Evolutionary conservation across 2,329 filamentous ascomycete species (phyloP).

Genomic region (Nemania bipapillata): DNA sequence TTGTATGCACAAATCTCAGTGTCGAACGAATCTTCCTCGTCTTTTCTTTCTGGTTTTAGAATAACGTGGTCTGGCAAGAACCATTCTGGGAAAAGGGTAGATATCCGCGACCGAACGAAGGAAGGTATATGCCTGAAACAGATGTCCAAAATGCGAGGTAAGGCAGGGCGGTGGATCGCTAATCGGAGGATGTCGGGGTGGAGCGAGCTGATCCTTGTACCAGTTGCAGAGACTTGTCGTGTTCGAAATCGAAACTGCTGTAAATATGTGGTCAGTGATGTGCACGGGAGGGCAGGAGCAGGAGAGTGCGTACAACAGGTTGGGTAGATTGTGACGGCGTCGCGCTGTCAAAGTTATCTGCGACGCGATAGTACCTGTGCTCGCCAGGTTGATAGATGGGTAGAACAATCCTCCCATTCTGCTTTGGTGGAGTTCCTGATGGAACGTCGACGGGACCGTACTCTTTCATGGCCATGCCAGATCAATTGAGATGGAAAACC

Average conservation of each 20-base stretch:
- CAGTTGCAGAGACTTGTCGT: neutral
- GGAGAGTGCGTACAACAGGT: neutral
- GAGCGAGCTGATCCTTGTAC: neutral
- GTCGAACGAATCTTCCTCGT: neutral
- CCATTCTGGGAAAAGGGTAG: neutral
- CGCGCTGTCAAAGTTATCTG: neutral
- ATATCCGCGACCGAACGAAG: neutral
- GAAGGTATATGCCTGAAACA: neutral
- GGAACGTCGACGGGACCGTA: neutral
- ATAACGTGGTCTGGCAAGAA: neutral
- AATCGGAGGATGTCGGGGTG: constrained; percentile 6
- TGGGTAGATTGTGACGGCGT: neutral
- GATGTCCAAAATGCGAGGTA: neutral
- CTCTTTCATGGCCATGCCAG: too few species aligned
- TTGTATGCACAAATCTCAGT: neutral
- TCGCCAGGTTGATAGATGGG: neutral
- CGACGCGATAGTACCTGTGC: constrained; percentile 3
- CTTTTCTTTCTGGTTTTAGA: neutral
- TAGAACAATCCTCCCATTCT: neutral
- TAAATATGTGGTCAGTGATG: too few species aligned
- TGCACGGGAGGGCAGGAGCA: too few species aligned
- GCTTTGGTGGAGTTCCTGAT: neutral
- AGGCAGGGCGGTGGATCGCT: neutral
- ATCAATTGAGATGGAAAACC: too few species aligned
- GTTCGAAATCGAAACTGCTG: constrained; percentile 8